Base-by-base conservation (phyloP, 2,329 filamentous ascomycete species). In the Trichoderma cornu-damae region DNA sequence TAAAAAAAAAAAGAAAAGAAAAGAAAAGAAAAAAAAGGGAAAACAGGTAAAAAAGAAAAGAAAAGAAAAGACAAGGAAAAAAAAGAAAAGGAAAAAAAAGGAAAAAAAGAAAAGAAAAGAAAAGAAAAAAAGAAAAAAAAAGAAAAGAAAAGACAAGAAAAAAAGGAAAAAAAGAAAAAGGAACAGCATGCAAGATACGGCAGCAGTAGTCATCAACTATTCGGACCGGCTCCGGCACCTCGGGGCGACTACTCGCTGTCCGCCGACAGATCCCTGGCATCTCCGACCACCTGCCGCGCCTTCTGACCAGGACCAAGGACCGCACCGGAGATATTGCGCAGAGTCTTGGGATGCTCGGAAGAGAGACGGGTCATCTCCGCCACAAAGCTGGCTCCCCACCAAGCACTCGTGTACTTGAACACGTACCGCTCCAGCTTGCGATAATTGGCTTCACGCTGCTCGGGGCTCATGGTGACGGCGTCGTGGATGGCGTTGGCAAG, bases 351-450 rank as follows among this genome's bases (percentile, higher is more conserved):
- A 57, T 72, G 70, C 24, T 73, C 73, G 12, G 72, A 64, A 47
- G 70, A 75, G 35, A 83, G 75, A 38, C 79, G 76, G n/a, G 74
- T 80, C 72, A 97, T 80, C 73, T 96, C 93, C 11, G 83, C 83
- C 50, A 96, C 91, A 69, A 97, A 97, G 63, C 88, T 92, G 70
- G 92, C 84, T 24, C 93, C 93, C 93, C 93, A 97, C 87, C 94
- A 96, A 8, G 92, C 89, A 70, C 90, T 95, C 1, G 94, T 99
- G 75, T 96, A 97, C 77, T 96, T 96, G 75, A 92, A 93, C 59
- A 97, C 90, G 69, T 97, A 97, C 74, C 89, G 89, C 69, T 94
- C 89, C 59, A 99, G 79, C 73, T 96, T 96, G 69, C 87, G 84
- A 76, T 90, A 96, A 73, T 96, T 96, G 58, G 86, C 78, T 60